Conservation (phyloP, 2,329 filamentous ascomycete species). For the Neofusicoccum ribis region DNA sequence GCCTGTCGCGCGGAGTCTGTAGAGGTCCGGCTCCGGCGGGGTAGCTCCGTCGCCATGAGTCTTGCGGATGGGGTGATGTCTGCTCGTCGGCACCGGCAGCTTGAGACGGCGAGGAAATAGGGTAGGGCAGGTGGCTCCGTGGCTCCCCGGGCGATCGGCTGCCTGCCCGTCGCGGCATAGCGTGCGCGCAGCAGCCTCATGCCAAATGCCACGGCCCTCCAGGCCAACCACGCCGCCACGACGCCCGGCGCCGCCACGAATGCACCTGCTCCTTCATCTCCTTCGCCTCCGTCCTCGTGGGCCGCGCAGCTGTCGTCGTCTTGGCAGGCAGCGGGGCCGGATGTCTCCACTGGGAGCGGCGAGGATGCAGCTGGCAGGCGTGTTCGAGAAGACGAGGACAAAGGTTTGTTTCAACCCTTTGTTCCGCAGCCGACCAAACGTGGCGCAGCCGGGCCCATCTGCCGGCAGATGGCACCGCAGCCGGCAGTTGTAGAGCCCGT, state of each 20-base stretch:
- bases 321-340: not conserved
- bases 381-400: constrained; percentile 1
- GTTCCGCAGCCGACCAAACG: not conserved
- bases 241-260: not conserved
- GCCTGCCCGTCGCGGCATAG: not conserved
- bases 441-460: not conserved
- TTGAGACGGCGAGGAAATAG: not conserved
- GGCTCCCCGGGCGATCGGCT: not conserved
- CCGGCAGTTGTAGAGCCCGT: not conserved
- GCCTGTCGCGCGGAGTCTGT: not conserved
- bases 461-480: not conserved
- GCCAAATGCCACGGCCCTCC: not conserved
- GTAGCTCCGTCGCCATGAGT: too few species aligned
- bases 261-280: constrained; percentile 6
- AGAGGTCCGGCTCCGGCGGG: not conserved
- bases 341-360: not conserved
- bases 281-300: not conserved
- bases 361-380: not conserved
- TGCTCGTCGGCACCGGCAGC: not conserved
- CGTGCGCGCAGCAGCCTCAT: not conserved
- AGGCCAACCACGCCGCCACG: not conserved
- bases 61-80: not conserved
- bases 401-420: constrained; percentile 3
- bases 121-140: not conserved
- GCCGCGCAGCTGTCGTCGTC: not conserved